phyloP scores from a whole-genome alignment of 768 basidiomycete species.

The Lentinus tigrinus region DNA sequence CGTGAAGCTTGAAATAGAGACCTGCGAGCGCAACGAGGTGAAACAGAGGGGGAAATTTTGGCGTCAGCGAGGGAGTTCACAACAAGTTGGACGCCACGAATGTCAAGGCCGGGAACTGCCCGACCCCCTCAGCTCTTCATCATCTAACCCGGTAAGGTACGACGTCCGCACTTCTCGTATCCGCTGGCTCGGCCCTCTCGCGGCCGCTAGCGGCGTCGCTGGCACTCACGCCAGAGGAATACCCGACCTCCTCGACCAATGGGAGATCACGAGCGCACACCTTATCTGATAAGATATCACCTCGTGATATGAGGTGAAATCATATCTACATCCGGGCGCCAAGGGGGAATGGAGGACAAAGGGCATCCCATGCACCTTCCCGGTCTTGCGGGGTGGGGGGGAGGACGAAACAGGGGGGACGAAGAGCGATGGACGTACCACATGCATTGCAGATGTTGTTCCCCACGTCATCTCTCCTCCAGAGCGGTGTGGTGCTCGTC shows the following conservation, averaged over 20 bases:
- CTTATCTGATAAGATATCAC: conserved; percentile 40
- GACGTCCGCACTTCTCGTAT: neutral
- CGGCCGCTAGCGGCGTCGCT: conserved; percentile 10
- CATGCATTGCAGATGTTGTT: conserved; percentile 96
- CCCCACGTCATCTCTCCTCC: conserved; percentile 87
- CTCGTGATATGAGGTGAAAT: conserved; percentile 24
- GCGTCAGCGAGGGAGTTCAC: conserved; percentile 4
- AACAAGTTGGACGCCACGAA: neutral
- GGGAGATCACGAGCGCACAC: conserved; percentile 10
- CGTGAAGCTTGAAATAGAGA: conserved; percentile 97
- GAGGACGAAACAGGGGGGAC: conserved; percentile 25
- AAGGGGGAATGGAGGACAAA: conserved; percentile 1
- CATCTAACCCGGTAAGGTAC: neutral
- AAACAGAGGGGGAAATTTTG: neutral
- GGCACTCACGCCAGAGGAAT: conserved; percentile 7
- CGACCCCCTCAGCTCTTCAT: neutral
- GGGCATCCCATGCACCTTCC: neutral
- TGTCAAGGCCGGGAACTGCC: neutral
- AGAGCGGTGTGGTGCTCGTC: conserved; percentile 86
- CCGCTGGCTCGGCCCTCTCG: conserved; percentile 3
- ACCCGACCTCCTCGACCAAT: conserved; percentile 6
- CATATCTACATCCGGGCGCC: conserved; percentile 5
- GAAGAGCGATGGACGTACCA: conserved; percentile 56
- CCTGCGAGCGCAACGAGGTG: conserved; percentile 47
- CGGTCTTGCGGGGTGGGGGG: neutral